phyloP scores from a whole-genome alignment of 352 stramenopile species.

The Phytopythium kandeliae region DNA sequence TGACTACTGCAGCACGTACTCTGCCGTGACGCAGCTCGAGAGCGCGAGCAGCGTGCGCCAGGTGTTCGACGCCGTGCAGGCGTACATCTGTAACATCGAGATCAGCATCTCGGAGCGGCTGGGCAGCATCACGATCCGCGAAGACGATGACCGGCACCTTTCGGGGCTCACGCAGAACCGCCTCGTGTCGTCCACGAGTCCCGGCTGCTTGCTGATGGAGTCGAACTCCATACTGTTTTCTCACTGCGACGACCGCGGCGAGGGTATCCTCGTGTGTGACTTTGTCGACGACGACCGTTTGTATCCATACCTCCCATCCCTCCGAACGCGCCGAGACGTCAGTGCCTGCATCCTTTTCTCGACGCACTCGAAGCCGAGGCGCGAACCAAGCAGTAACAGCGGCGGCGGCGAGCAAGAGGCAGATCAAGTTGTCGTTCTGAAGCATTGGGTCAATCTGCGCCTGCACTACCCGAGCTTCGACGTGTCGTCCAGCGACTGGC shows the following conservation, averaged over 20 bases:
- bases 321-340: conserved; percentile 36
- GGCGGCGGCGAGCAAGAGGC: background rate
- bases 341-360: conserved; percentile 21
- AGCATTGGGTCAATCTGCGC: conserved; percentile 22
- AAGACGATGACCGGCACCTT: conserved; percentile 32
- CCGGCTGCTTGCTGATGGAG: conserved; percentile 27
- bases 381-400: background rate
- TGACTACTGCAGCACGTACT: conserved; percentile 22
- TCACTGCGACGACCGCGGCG: conserved; percentile 19
- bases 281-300: conserved; percentile 42
- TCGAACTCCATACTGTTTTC: conserved; percentile 35
- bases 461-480: conserved; percentile 26
- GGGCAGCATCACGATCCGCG: conserved; percentile 38
- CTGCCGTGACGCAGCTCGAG: conserved; percentile 25
- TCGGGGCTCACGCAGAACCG: conserved; percentile 32
- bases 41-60: conserved; percentile 22
- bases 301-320: conserved; percentile 32
- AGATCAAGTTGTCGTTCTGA: conserved; percentile 16
- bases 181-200: conserved; percentile 22
- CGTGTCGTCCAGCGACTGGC: conserved; percentile 19
- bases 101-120: conserved; percentile 47
- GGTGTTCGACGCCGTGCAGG: conserved; percentile 39
- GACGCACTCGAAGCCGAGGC: conserved; percentile 10
- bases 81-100: conserved; percentile 35
- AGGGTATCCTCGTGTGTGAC: conserved; percentile 35